phyloP scores from a whole-genome alignment of 257 asterid species.

The Solanum pinnatisectum region DNA sequence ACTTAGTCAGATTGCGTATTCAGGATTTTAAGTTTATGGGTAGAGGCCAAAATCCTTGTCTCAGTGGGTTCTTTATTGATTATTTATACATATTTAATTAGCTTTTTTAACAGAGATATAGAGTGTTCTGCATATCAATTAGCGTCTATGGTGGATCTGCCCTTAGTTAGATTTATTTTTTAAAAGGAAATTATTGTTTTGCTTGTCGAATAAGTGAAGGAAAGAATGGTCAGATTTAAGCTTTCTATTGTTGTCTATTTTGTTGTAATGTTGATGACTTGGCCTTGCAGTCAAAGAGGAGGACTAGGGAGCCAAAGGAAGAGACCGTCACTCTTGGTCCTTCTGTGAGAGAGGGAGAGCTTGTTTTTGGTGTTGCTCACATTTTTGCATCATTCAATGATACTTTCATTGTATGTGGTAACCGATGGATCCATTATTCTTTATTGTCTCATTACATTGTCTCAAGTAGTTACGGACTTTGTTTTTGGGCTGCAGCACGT shows the following conservation, averaged over 20 bases:
- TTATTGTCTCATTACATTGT: not conserved
- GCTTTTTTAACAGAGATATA: not conserved
- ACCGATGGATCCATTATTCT: not conserved
- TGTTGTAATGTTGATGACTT: not conserved
- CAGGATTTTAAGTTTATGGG: not conserved
- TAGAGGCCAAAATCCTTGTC: not conserved
- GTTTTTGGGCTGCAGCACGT: not conserved
- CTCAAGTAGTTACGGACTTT: not conserved
- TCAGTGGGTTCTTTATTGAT: not conserved
- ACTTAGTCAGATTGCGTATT: not conserved
- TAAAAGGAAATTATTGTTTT: not conserved
- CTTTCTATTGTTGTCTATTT: not conserved
- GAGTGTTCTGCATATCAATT: not conserved
- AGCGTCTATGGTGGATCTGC: not conserved
- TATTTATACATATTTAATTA: not conserved
- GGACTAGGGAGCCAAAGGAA: constrained; percentile 2
- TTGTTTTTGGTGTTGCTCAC: not conserved
- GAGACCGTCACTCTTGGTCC: not conserved
- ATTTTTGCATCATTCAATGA: constrained; percentile 1
- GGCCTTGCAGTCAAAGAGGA: not conserved
- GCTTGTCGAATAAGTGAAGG: not conserved
- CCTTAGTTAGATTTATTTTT: not conserved
- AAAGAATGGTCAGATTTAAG: not conserved
- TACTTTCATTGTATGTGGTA: not conserved
- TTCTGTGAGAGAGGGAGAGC: not conserved